These are phyloP conservation scores for Chlorella variabilis DNA, from an alignment of 163 green algal species.

Conservation along the genomic window DNA sequence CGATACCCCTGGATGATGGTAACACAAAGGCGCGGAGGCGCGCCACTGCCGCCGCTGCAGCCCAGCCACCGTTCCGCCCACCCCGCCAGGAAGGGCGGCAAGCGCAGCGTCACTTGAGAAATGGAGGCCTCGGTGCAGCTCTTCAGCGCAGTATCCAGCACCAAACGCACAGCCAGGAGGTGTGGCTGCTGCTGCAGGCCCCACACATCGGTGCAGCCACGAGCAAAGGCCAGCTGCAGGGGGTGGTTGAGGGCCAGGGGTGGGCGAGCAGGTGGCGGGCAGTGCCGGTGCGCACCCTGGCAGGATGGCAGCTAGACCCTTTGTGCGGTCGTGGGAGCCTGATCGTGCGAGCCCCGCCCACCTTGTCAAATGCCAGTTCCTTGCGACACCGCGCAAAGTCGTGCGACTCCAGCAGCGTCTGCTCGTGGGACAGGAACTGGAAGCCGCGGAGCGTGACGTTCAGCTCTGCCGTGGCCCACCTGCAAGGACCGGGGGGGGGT, in stretches of 20 bases:
- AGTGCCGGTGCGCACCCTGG: too few species aligned
- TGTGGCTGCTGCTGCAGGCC: constrained; percentile 8
- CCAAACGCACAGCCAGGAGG: background rate
- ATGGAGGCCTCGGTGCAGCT: constrained; percentile 18
- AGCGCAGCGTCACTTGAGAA: constrained; percentile 10
- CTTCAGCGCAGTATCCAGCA: constrained; percentile 13
- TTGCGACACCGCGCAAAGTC: constrained; percentile 6
- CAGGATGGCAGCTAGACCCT: background rate
- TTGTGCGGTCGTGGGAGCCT: too few species aligned
- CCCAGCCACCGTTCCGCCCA: constrained; percentile 11
- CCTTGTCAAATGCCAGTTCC: constrained; percentile 4
- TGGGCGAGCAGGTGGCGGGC: background rate
- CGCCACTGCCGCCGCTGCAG: background rate
- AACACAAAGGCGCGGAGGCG: background rate
- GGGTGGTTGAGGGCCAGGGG: too few species aligned
- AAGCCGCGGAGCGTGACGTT: constrained; percentile 32
- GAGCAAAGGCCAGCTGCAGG: constrained; percentile 26
- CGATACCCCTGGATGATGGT: constrained; percentile 9
- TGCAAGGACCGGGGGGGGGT: background rate
- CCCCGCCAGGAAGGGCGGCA: constrained; percentile 16
- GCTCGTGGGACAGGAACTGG: constrained; percentile 11
- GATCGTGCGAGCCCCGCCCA: background rate
- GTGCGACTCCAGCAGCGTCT: constrained; percentile 12
- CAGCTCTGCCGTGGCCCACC: constrained; percentile 23
- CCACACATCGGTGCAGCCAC: background rate